Conservation (phyloP, 345 rosid species). For the Raphanus sativus region DNA sequence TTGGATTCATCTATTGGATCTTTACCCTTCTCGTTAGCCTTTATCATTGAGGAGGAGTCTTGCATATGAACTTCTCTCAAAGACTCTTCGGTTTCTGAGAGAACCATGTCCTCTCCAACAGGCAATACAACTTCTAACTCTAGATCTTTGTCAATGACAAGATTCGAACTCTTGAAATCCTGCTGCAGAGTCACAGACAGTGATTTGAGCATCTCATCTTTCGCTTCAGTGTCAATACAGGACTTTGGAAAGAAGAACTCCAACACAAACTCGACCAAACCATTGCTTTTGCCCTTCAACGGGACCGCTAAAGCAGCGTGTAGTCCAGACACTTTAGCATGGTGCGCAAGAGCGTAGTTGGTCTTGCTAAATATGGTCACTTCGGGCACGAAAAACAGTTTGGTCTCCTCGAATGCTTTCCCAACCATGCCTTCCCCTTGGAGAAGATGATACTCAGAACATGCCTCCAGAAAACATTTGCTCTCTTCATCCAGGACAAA, state of each 20-base stretch:
- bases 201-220: conserved; percentile 48
- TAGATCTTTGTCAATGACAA: conserved; percentile 53
- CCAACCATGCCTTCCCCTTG: conserved; percentile 85
- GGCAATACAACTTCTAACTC: conserved; percentile 51
- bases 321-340: conserved; percentile 73
- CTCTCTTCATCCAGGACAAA: conserved; percentile 50
- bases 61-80: conserved; percentile 44
- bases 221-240: conserved; percentile 49
- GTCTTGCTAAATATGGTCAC: conserved; percentile 64
- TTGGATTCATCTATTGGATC: conserved; percentile 61
- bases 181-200: conserved; percentile 52
- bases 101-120: conserved; percentile 36
- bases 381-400: conserved; percentile 66
- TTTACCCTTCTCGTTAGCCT: conserved; percentile 63
- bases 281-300: conserved; percentile 45
- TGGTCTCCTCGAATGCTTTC: conserved; percentile 55
- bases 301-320: conserved; percentile 81
- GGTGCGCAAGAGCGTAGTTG: conserved; percentile 81
- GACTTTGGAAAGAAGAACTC: conserved; percentile 82
- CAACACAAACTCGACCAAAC: conserved; percentile 65
- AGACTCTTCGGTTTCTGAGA: conserved; percentile 42
- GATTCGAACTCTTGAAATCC: conserved; percentile 51
- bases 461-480: conserved; percentile 56
- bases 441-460: conserved; percentile 82
- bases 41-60: conserved; percentile 52